phyloP scores from a whole-genome alignment of 148 eudicot genomes.

The Rheum nobile region DNA sequence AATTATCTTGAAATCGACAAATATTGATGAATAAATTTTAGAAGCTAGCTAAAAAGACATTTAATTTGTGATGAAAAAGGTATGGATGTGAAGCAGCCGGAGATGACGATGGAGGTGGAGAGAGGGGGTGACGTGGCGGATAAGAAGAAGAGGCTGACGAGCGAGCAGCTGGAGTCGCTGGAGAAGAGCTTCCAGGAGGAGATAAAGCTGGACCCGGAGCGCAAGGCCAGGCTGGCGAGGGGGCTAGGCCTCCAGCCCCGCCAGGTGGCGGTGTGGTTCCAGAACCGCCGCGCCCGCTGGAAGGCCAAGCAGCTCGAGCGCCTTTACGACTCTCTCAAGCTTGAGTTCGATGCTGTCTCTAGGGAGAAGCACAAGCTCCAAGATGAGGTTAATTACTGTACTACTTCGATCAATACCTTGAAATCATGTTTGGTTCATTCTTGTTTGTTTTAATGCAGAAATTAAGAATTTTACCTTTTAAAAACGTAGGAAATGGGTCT shows the following conservation, averaged over 20 bases:
- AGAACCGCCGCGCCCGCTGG: slow-evolving; percentile 16
- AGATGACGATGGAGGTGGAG: slow-evolving; percentile 17
- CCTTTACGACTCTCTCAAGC: slow-evolving; percentile 13
- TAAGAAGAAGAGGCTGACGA: slow-evolving; percentile 13
- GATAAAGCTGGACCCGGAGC: slow-evolving; percentile 16
- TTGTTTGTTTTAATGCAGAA: too few species aligned
- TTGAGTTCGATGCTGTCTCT: slow-evolving; percentile 10
- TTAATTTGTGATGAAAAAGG: slow-evolving; percentile 9
- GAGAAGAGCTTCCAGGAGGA: slow-evolving; percentile 16
- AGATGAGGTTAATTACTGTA: slow-evolving; percentile 6
- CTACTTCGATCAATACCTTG: too few species aligned
- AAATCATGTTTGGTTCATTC: too few species aligned
- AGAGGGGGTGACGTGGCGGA: slow-evolving; percentile 22
- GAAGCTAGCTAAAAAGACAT: too few species aligned
- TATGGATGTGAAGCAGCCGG: slow-evolving; percentile 27
- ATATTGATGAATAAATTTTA: too few species aligned
- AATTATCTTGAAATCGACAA: too few species aligned
- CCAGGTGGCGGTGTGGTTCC: slow-evolving; percentile 19
- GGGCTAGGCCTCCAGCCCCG: slow-evolving; percentile 13
- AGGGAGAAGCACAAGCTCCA: slow-evolving; percentile 16
- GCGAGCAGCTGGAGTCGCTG: slow-evolving; percentile 9
- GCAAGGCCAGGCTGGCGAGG: slow-evolving; percentile 14
- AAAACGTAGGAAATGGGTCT: too few species aligned
- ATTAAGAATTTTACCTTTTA: too few species aligned
- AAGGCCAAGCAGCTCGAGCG: slow-evolving; percentile 18